Conservation (phyloP, 345 rosid genomes). For the Cardamine chenopodiifolia region DNA sequence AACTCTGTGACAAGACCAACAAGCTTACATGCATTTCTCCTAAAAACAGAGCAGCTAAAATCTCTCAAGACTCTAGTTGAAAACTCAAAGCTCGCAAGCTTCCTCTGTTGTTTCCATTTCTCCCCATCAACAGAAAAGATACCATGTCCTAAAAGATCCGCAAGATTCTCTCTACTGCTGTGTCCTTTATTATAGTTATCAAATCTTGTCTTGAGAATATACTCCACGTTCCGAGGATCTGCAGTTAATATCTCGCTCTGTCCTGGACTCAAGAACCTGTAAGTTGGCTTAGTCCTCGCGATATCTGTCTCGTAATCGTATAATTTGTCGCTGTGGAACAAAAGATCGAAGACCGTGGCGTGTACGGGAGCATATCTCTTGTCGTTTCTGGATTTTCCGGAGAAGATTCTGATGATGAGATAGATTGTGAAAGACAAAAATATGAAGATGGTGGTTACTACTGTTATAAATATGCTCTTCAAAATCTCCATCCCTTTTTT, state of each 20-base stretch:
- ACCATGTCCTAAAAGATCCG: constrained; percentile 77
- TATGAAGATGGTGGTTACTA: constrained; percentile 32
- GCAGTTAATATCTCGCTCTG: constrained; percentile 56
- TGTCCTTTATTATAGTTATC: constrained; percentile 58
- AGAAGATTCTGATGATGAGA: constrained; percentile 41
- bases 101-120: constrained; percentile 83
- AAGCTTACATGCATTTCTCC: constrained; percentile 57
- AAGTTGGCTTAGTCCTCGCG: constrained; percentile 54
- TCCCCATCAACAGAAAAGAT: constrained; percentile 76
- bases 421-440: constrained; percentile 30
- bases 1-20: constrained; percentile 42
- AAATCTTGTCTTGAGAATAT: constrained; percentile 60
- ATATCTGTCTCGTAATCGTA: constrained; percentile 60
- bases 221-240: constrained; percentile 68
- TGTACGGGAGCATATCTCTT: constrained; percentile 56
- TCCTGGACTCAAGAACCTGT: constrained; percentile 52
- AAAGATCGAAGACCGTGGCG: constrained; percentile 54
- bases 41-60: constrained; percentile 66
- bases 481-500: constrained; percentile 35
- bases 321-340: constrained; percentile 50
- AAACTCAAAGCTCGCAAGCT: constrained; percentile 76
- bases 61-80: constrained; percentile 69
- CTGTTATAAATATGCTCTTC: constrained; percentile 26
- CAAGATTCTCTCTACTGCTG: constrained; percentile 26
- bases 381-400: constrained; percentile 55